phyloP scores from a whole-genome alignment of 1,284 basidiomycete genomes.

The Austroboletus niveus region DNA sequence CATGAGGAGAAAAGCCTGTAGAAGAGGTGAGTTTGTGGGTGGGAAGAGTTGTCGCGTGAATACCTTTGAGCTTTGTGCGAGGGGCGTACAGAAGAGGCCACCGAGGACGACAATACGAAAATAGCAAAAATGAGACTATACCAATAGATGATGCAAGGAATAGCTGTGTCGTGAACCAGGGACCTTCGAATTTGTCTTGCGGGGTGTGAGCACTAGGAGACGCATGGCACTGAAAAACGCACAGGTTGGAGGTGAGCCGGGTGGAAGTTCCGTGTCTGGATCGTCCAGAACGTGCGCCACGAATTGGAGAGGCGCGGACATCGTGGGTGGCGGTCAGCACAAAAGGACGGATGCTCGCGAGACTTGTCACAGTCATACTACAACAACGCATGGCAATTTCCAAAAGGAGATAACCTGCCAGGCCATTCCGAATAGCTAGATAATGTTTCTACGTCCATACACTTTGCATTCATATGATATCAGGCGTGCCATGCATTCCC shows the following conservation, averaged over 20 bases:
- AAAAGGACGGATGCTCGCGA: neutral
- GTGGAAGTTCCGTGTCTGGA: constrained; percentile 41
- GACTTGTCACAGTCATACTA: neutral
- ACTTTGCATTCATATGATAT: neutral
- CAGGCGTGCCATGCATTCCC: neutral
- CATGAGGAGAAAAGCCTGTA: constrained; percentile 84
- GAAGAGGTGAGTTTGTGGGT: constrained; percentile 2
- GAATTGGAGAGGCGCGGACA: constrained; percentile 9
- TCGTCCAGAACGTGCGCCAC: constrained; percentile 14
- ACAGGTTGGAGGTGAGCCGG: constrained; percentile 60
- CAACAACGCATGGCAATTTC: neutral
- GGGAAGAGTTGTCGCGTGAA: neutral
- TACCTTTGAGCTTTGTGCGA: constrained; percentile 91
- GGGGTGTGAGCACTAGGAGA: constrained; percentile 4
- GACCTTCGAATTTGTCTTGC: constrained; percentile 75
- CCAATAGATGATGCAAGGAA: constrained; percentile 80
- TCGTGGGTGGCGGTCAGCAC: constrained; percentile 2
- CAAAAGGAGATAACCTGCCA: neutral
- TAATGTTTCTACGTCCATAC: neutral
- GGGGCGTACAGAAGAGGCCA: constrained; percentile 92
- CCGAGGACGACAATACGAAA: constrained; percentile 83
- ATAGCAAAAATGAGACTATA: constrained; percentile 76
- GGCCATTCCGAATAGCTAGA: too few relatives aligned
- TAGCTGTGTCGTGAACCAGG: constrained; percentile 93
- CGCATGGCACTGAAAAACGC: constrained; percentile 15